Percentiles rank a stretch among this genome's conserved stretches.
phyloP scores from a whole-genome alignment of 1,139 yeast genomes.

The Nakaseomyces nivariensis region DNA sequence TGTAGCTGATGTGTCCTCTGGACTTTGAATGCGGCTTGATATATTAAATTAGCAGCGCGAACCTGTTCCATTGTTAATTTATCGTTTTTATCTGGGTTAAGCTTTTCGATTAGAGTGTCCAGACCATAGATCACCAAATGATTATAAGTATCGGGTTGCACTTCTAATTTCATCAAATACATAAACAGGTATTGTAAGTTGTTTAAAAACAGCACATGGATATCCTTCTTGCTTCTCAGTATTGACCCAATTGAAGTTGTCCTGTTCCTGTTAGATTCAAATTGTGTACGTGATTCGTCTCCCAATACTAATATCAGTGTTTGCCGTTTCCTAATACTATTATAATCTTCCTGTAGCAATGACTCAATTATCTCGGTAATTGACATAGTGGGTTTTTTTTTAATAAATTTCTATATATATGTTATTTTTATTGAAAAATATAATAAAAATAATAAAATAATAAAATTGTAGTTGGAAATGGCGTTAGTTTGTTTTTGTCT shows the following conservation, averaged over 20 bases:
- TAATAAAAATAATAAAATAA: too few species aligned
- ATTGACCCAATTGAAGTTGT: constrained; percentile 17
- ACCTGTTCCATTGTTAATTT: constrained; percentile 8
- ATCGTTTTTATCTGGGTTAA: constrained; percentile 1
- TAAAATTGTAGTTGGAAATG: too few species aligned
- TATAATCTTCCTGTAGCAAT: constrained; percentile 7
- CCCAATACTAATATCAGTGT: constrained; percentile 23
- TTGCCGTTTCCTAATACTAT: constrained; percentile 6
- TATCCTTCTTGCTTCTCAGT: constrained; percentile 11
- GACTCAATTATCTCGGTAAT: constrained; percentile 6
- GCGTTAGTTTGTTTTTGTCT: too few species aligned
- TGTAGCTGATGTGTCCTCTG: constrained; percentile 13
- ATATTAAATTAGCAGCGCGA: constrained; percentile 18
- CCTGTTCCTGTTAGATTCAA: constrained; percentile 15
- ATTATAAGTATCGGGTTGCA: constrained; percentile 8
- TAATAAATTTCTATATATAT: too few species aligned
- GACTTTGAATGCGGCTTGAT: constrained; percentile 18
- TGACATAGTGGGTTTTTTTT: not conserved
- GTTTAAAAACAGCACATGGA: constrained; percentile 24
- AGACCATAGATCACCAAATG: constrained; percentile 23
- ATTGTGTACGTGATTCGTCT: constrained; percentile 15
- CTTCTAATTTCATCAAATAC: constrained; percentile 26
- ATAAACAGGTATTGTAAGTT: constrained; percentile 26
- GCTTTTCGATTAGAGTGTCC: constrained; percentile 13
- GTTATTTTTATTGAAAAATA: too few species aligned